A percentile compares a stretch with the other conserved stretches of the same genome.
Evolutionary conservation across 108 stramenopile genomes (phyloP).

Genomic region (Stephanodiscus triporus): DNA sequence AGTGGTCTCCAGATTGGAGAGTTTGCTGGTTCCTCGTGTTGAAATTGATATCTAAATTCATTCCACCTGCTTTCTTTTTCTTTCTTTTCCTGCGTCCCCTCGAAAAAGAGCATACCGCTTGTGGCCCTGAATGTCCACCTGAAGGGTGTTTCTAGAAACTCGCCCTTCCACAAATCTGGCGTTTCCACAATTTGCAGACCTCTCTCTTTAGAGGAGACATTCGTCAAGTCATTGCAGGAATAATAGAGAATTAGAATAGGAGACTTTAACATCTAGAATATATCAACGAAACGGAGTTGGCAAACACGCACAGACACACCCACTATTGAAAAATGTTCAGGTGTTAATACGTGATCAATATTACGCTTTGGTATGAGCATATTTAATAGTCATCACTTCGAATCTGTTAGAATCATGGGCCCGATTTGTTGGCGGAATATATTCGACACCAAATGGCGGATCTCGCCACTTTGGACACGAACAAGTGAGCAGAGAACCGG

Average conservation of each 20-base stretch:
- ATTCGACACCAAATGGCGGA: slow-evolving; percentile 67
- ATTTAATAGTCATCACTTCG: not conserved
- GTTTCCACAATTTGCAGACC: too few species aligned
- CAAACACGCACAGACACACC: too few species aligned
- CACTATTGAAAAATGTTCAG: too few species aligned
- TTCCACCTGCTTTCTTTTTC: not conserved
- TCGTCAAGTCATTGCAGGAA: too few species aligned
- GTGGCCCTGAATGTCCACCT: slow-evolving; percentile 35
- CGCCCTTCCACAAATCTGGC: too few species aligned
- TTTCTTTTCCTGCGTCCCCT: not conserved
- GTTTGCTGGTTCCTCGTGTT: not conserved
- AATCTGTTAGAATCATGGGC: slow-evolving; percentile 46
- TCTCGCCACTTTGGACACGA: slow-evolving; percentile 77
- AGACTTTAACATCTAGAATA: too few species aligned
- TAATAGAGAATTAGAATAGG: too few species aligned
- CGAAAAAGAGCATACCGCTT: not conserved
- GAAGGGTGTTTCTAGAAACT: slow-evolving; percentile 38
- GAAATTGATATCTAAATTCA: not conserved
- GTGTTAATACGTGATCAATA: not conserved
- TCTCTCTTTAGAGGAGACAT: too few species aligned
- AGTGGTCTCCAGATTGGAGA: not conserved
- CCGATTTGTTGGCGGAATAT: slow-evolving; percentile 67
- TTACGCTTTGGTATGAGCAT: not conserved
- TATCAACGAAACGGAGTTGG: too few species aligned
- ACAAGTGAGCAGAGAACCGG: slow-evolving; percentile 75